These are phyloP conservation scores for Botryotinia convoluta DNA, from an alignment of 2,329 filamentous ascomycete genomes.

Conservation along the genomic window DNA sequence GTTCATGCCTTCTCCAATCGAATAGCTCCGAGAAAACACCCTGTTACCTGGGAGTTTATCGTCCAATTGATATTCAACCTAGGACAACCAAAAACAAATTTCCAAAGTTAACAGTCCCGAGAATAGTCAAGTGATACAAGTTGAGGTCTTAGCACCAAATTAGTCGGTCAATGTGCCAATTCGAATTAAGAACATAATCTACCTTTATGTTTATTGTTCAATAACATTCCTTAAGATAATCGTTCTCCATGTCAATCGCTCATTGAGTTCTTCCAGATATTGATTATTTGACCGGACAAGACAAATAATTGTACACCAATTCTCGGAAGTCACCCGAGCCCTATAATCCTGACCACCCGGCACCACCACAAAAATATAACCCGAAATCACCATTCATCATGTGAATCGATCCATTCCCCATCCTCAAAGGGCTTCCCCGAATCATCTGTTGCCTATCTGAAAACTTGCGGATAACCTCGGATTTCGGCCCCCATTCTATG, in stretches of 20 bases:
- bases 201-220: not conserved
- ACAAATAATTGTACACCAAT: not conserved
- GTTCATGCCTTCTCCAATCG: not conserved
- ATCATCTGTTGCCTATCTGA: not conserved
- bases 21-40: too few relatives aligned
- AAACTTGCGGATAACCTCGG: not conserved
- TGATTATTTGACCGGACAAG: not conserved
- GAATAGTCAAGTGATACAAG: not conserved
- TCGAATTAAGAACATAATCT: not conserved
- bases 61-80: not conserved
- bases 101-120: not conserved
- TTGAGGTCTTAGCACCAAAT: not conserved
- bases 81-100: not conserved
- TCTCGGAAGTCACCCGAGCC: not conserved
- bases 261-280: not conserved
- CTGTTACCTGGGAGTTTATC: not conserved
- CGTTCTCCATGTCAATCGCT: not conserved
- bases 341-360: not conserved
- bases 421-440: not conserved
- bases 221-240: not conserved
- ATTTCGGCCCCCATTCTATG: not conserved
- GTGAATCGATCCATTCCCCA: not conserved
- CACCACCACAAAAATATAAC: not conserved
- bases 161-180: not conserved
- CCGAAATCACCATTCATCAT: not conserved